Evolutionary conservation across 352 stramenopile genomes (phyloP), one percentile per base, ranked within the genome.

Genomic region (Blastocystis sp.): DNA sequence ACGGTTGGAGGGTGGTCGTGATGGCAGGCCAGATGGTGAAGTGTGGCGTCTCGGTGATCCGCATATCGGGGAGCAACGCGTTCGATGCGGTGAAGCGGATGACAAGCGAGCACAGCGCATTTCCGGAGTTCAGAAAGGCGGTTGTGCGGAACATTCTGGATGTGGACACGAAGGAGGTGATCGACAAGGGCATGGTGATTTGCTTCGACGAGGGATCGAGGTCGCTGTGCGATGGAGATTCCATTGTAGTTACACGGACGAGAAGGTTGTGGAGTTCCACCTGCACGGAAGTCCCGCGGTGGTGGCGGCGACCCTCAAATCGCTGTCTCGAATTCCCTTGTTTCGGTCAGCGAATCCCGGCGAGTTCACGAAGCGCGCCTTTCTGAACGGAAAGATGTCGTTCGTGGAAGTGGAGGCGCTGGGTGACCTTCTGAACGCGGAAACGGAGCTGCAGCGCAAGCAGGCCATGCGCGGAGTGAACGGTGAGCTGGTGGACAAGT

Each of bases 361-460:
- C 0, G 92, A 95, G 85, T 95, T 94, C 86, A 95, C 92, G 21
- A 91, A 94, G 87, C 91, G 92, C 29, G 92, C 91, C 14, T 95
- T 95, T 84, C 89, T 93, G 69, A 94, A 95, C 88, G 90, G 94
- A 86, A 95, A 94, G 87, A 84, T 78, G 54, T 63, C 46, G 11
- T 81, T 69, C 49, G 18, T 69, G 32, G 56, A 88, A 75, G 92
- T 95, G 16, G 92, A 95, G 84, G 92, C 91, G 0, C 85, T 95
- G n/a, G 92, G 91, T 0, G 92, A 95, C 72, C 86, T 95, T 48
- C 86, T 95, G 40, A 93, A 90, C 81, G 89, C 92, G 36, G 92
- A 95, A 79, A 95, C 92, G 3, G 92, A 95, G 79, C 90, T 89
- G 0, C 92, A 95, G 53, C 90, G 92, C 4, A 63, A 87, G 4